A percentile compares a stretch with the other conserved stretches of the same genome.
Evolutionary conservation across 352 stramenopile genomes (phyloP).

Genomic region (Phytophthora cactorum): DNA sequence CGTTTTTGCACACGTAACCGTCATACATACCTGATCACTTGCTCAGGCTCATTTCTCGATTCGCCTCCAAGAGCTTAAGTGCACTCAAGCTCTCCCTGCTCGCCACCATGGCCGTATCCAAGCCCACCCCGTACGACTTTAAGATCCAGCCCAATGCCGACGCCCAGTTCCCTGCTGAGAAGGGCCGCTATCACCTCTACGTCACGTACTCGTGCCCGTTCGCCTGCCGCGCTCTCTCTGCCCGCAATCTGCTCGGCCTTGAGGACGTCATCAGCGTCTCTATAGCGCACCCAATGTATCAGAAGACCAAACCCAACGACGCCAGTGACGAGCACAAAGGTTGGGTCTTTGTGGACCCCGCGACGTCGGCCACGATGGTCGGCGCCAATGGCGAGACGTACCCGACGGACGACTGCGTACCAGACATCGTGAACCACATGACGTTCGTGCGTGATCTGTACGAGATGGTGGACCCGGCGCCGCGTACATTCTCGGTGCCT

Average conservation of each 20-base stretch:
- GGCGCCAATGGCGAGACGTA: slow-evolving; percentile 25
- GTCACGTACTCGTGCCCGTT: slow-evolving; percentile 92
- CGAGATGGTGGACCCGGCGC: slow-evolving; percentile 31
- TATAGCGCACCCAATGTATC: slow-evolving; percentile 69
- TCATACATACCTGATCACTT: background rate
- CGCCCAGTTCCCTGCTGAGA: background rate
- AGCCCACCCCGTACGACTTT: background rate
- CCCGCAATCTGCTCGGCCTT: slow-evolving; percentile 91
- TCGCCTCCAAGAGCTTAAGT: background rate
- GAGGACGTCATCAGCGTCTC: slow-evolving; percentile 90
- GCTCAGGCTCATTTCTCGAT: background rate
- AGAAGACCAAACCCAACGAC: slow-evolving; percentile 53
- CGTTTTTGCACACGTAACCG: background rate
- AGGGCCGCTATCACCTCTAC: slow-evolving; percentile 31
- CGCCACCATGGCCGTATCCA: background rate
- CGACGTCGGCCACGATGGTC: slow-evolving; percentile 2
- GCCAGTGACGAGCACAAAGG: slow-evolving; percentile 32
- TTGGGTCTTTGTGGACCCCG: slow-evolving; percentile 6
- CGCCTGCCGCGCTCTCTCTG: slow-evolving; percentile 61
- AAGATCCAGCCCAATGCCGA: slow-evolving; percentile 1
- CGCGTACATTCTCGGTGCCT: slow-evolving; percentile 50
- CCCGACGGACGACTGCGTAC: slow-evolving; percentile 24
- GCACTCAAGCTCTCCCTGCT: background rate
- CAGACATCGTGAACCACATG: slow-evolving; percentile 37
- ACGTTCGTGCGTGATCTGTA: slow-evolving; percentile 47